Evolutionary conservation across 345 rosid genomes (phyloP), one percentile per base, ranked within the genome.

Genomic region (Pugionium dolabratum): DNA sequence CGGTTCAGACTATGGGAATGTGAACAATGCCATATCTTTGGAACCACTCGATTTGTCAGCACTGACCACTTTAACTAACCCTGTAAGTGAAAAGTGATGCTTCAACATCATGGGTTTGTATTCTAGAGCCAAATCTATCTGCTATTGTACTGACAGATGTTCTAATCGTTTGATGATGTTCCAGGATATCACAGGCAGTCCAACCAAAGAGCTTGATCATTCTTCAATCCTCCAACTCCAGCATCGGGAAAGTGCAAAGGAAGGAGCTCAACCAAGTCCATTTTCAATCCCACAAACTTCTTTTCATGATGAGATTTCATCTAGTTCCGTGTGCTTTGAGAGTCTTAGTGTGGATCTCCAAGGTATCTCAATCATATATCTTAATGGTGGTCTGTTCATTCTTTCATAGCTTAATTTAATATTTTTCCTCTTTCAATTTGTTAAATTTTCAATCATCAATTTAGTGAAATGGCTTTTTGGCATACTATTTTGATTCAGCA

Each of bases 271-370:
- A 71, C 98, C 96, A 8, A 88, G 91, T 80, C 96, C 95, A 10
- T 78, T 86, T 62, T 91, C 97, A 34, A 79, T 88, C 71, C 81
- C 83, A 49, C 90, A 88, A 78, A 77, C 91, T 72, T 80, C 91
- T 62, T 86, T 82, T 33, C 71, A 85, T 54, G 90, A 89, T 64
- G 91, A 91, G 61, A 44, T 78, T 29, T 89, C 95, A 61, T 83
- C 86, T 27, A 79, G 86, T 71, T 86, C 96, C 2, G 90, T 85
- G 70, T 85, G 93, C 80, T 91, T 91, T 75, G 96, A 83, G 83
- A 80, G 92, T 68, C 74, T 91, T 62, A 86, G 80, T 45, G 90
- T 96, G 37, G 98, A 91, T 68, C 83, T 91, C 42, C 90, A 89
- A 66, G 96, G 98, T 91, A 86, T 45, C 7, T 9, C 35, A 25